Conservation (phyloP, 176 grass and related monocot species). For the Carex parvula region DNA sequence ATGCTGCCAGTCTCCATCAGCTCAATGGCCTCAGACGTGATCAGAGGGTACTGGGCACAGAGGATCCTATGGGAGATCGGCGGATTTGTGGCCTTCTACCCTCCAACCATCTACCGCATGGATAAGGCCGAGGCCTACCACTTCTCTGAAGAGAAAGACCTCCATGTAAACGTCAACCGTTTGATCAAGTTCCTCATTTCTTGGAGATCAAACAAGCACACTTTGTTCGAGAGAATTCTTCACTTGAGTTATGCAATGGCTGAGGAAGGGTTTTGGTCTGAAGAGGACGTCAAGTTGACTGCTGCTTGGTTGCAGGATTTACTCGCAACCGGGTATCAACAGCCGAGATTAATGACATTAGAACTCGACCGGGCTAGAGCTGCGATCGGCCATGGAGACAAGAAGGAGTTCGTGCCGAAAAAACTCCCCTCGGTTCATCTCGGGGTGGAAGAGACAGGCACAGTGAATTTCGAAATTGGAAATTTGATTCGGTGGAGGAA, state of each 20-base stretch:
- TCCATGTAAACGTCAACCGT: slow-evolving; percentile 86
- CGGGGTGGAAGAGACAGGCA: slow-evolving; percentile 87
- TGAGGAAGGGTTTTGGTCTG: slow-evolving; percentile 86
- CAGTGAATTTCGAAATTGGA: slow-evolving; percentile 94
- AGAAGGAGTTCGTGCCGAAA: slow-evolving; percentile 90
- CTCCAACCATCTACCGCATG: slow-evolving; percentile 78
- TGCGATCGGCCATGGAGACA: slow-evolving; percentile 87
- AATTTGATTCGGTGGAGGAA: slow-evolving; percentile 99
- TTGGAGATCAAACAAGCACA: slow-evolving; percentile 85
- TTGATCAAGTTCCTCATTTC: slow-evolving; percentile 80
- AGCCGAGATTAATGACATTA: slow-evolving; percentile 87
- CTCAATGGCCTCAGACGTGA: slow-evolving; percentile 95
- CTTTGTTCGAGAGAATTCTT: slow-evolving; percentile 78
- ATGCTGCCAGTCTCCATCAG: slow-evolving; percentile 91
- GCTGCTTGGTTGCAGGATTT: slow-evolving; percentile 97
- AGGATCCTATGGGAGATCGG: slow-evolving; percentile 97
- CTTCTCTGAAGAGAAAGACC: slow-evolving; percentile 91
- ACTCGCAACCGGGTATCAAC: slow-evolving; percentile 72
- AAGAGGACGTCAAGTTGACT: slow-evolving; percentile 79
- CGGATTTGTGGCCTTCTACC: slow-evolving; percentile 80
- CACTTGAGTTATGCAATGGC: slow-evolving; percentile 96
- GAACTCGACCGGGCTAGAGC: slow-evolving; percentile 83
- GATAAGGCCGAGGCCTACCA: slow-evolving; percentile 70
- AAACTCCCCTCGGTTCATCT: slow-evolving; percentile 92
- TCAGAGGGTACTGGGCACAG: slow-evolving; percentile 89